Percentiles rank a stretch among this genome's conserved stretches.
Conservation (phyloP, 2,329 filamentous ascomycete genomes). For the Xylaria sp. region DNA sequence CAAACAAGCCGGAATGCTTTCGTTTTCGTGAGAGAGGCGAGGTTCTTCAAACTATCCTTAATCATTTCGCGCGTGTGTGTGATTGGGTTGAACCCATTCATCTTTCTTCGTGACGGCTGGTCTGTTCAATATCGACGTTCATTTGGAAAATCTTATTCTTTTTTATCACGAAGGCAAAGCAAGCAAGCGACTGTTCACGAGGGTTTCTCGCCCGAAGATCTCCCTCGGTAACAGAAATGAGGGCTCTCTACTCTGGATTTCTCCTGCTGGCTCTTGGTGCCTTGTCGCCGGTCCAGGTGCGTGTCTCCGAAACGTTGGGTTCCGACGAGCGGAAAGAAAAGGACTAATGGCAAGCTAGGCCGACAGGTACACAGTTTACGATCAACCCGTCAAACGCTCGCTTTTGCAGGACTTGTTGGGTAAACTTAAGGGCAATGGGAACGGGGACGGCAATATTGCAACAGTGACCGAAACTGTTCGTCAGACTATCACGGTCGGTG, state of each 20-base stretch:
- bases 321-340: neutral
- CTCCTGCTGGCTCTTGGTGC: slow-evolving; percentile 15
- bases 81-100: slow-evolving; percentile 20
- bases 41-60: slow-evolving; percentile 2
- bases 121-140: slow-evolving; percentile 14
- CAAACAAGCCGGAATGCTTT: slow-evolving; percentile 28
- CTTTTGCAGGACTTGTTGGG: slow-evolving; percentile 15
- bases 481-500: slow-evolving; percentile 26
- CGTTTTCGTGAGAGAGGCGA: slow-evolving; percentile 12
- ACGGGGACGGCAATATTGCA: neutral
- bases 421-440: neutral
- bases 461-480: slow-evolving; percentile 25
- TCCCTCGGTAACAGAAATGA: slow-evolving; percentile 12
- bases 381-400: slow-evolving; percentile 19
- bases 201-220: neutral
- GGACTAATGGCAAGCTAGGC: slow-evolving; percentile 15
- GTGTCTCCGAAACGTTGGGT: slow-evolving; percentile 1
- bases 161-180: too few species aligned
- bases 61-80: neutral
- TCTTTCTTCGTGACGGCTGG: slow-evolving; percentile 21
- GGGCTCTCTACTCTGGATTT: slow-evolving; percentile 13
- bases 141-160: neutral
- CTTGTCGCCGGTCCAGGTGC: slow-evolving; percentile 23
- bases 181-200: too few species aligned
- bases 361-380: slow-evolving; percentile 7